These are phyloP conservation scores for Verticillium nonalfalfae DNA, from an alignment of 2,329 filamentous ascomycete genomes.

Conservation along the genomic window DNA sequence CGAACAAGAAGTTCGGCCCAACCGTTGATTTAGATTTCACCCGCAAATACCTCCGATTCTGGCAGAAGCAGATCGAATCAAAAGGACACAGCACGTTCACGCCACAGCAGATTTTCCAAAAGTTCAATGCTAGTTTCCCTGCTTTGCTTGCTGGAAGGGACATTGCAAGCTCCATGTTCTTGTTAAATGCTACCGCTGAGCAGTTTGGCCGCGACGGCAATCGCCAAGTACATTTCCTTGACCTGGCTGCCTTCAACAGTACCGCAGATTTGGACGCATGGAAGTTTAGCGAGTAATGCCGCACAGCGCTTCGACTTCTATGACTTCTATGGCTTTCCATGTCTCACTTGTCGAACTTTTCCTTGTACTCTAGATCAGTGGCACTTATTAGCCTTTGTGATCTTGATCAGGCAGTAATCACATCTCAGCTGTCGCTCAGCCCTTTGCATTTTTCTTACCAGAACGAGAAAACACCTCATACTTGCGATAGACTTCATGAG, in stretches of 20 bases:
- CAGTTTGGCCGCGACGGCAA: conserved; percentile 4
- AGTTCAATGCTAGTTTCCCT: conserved; percentile 3
- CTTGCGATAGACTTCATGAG: too few species aligned
- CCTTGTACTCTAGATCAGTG: too few species aligned
- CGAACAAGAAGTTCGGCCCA: not conserved
- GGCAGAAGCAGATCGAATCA: conserved; percentile 4
- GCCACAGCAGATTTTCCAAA: not conserved
- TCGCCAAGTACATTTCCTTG: conserved; percentile 1
- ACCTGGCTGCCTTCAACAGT: not conserved
- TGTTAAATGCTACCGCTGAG: conserved; percentile 6
- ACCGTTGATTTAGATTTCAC: conserved; percentile 1
- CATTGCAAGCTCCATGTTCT: not conserved
- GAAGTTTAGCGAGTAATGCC: too few species aligned
- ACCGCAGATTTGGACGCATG: too few species aligned
- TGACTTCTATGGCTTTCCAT: too few species aligned
- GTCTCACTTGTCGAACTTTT: too few species aligned
- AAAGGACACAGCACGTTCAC: conserved; percentile 3
- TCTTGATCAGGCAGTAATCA: too few species aligned
- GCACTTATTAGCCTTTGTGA: too few species aligned
- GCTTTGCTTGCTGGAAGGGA: not conserved
- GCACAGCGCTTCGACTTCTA: too few species aligned
- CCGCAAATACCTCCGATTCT: conserved; percentile 4
- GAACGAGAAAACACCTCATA: too few species aligned
- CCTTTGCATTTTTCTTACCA: too few species aligned
- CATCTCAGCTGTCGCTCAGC: too few species aligned